Percentiles rank a stretch among this genome's conserved stretches.
phyloP scores from a whole-genome alignment of 1,139 yeast species.

The Sugiyamaella xylanicola region DNA sequence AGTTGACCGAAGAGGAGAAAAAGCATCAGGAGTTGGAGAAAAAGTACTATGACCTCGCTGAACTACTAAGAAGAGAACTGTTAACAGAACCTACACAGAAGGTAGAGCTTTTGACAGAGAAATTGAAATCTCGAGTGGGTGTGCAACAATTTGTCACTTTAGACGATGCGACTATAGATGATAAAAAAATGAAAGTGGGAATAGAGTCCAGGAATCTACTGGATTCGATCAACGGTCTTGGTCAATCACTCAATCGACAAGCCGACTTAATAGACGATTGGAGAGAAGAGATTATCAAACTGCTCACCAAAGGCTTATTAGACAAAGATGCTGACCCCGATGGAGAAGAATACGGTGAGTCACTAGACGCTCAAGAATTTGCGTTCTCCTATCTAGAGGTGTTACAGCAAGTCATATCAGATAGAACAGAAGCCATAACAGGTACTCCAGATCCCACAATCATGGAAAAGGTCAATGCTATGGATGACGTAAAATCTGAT shows the following conservation, averaged over 20 bases:
- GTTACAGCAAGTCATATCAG: constrained; percentile 57
- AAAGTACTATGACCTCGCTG: constrained; percentile 64
- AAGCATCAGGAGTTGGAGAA: constrained; percentile 46
- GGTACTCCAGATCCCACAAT: constrained; percentile 38
- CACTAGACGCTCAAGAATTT: constrained; percentile 72
- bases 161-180: constrained; percentile 32
- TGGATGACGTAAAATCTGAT: constrained; percentile 18
- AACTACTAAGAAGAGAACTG: constrained; percentile 56
- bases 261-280: constrained; percentile 58
- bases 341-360: constrained; percentile 77
- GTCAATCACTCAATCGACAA: constrained; percentile 55
- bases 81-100: constrained; percentile 50
- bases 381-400: constrained; percentile 66
- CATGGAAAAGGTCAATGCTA: constrained; percentile 19
- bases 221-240: constrained; percentile 31
- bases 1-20: constrained; percentile 29
- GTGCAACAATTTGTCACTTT: constrained; percentile 33
- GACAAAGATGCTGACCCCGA: constrained; percentile 53
- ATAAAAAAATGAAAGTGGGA: constrained; percentile 35
- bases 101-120: constrained; percentile 35
- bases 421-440: constrained; percentile 53
- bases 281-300: constrained; percentile 50
- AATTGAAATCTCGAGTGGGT: constrained; percentile 24
- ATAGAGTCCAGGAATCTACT: constrained; percentile 31
- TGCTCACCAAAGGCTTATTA: constrained; percentile 52